Percentiles rank a stretch among this genome's conserved stretches.
These are phyloP conservation scores for Lithospermum erythrorhizon DNA, from an alignment of 257 asterid genomes.

Conservation along the genomic window DNA sequence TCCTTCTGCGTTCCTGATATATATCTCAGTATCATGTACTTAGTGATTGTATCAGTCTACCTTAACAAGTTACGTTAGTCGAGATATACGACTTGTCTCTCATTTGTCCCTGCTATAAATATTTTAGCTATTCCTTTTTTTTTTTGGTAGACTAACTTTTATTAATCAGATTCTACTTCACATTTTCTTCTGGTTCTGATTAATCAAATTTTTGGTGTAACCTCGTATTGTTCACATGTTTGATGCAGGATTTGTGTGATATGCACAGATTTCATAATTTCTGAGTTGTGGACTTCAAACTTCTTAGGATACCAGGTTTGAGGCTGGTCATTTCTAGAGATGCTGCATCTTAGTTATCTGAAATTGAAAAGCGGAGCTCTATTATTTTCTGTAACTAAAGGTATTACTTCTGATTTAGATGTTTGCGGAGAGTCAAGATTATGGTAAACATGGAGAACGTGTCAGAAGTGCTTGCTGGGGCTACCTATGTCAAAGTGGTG, in stretches of 20 bases:
- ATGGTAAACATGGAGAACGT: constrained; percentile 89
- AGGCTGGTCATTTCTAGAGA: not conserved
- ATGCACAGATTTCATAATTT: constrained; percentile 91
- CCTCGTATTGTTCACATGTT: constrained; percentile 10
- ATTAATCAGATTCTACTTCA: not conserved
- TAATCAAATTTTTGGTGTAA: not conserved
- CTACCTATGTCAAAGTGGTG: constrained; percentile 96
- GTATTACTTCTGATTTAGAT: constrained; percentile 36
- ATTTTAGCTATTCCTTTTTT: not conserved
- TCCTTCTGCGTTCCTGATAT: not conserved
- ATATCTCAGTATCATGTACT: not conserved
- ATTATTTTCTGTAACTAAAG: constrained; percentile 12
- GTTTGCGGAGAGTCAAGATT: constrained; percentile 97
- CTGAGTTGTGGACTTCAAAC: constrained; percentile 93
- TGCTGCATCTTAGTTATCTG: not conserved
- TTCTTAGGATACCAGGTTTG: constrained; percentile 88
- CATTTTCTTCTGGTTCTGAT: not conserved
- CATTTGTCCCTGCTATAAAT: not conserved
- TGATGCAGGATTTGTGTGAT: constrained; percentile 83
- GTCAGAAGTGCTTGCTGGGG: constrained; percentile 99
- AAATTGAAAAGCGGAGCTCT: not conserved
- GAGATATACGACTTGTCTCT: not conserved
- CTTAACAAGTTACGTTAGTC: no score
- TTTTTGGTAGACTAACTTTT: not conserved
- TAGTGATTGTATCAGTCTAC: not conserved